Evolutionary conservation across 2,329 filamentous ascomycete genomes (phyloP).

Genomic region (Alternaria brassicae): DNA sequence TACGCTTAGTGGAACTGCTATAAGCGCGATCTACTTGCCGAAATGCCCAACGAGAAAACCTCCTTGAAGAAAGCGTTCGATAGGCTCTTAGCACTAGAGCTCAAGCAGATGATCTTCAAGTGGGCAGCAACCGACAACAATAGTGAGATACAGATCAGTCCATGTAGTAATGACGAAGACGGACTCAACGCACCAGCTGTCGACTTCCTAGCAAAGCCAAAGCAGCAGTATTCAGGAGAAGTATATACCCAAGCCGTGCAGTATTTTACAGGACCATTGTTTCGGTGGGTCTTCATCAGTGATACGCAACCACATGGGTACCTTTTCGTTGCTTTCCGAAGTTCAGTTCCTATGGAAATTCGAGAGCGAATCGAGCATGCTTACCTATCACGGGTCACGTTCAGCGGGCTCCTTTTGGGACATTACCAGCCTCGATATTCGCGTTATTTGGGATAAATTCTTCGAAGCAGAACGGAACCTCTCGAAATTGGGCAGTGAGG

Average conservation of each 20-base stretch:
- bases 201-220: not conserved
- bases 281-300: not conserved
- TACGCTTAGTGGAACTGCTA: not conserved
- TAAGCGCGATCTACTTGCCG: no score
- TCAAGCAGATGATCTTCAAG: conserved; percentile 3
- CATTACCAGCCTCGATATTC: not conserved
- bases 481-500: not conserved
- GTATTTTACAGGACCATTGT: not conserved
- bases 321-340: not conserved
- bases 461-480: not conserved
- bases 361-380: not conserved
- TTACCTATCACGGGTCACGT: not conserved
- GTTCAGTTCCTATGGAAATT: not conserved
- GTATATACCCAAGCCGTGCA: not conserved
- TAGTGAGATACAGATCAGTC: not conserved
- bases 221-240: not conserved
- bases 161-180: not conserved
- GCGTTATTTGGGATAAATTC: not conserved
- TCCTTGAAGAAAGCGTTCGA: not conserved
- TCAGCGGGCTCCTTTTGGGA: not conserved
- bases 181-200: not conserved
- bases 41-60: not conserved
- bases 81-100: not conserved
- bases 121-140: not conserved
- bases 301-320: not conserved